Conservation (phyloP, 2,329 filamentous ascomycete genomes). For the Colletotrichum zoysiae region DNA sequence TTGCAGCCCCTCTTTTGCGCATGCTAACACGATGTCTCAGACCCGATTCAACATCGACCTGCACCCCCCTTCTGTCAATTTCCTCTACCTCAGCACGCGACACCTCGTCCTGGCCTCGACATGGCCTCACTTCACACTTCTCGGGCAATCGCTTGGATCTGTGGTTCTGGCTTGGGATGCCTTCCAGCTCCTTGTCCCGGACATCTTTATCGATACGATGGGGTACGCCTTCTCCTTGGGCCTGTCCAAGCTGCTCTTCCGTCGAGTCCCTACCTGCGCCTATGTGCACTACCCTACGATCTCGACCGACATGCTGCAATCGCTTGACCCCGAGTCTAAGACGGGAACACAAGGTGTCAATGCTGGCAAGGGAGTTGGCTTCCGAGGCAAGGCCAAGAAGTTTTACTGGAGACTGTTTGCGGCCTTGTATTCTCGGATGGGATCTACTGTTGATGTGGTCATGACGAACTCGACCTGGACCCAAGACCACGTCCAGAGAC, state of each 20-base stretch:
- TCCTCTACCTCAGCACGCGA: constrained; percentile 91
- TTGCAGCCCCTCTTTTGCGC: constrained; percentile 14
- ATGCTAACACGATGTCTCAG: constrained; percentile 54
- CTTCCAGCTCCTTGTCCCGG: constrained; percentile 90
- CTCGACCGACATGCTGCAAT: constrained; percentile 95
- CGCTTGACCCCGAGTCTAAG: constrained; percentile 73
- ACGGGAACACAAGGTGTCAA: constrained; percentile 80
- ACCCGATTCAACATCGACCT: constrained; percentile 93
- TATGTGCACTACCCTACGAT: constrained; percentile 99
- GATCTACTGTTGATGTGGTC: constrained; percentile 87
- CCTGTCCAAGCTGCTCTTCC: constrained; percentile 85
- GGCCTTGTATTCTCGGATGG: constrained; percentile 82
- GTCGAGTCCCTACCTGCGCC: constrained; percentile 82
- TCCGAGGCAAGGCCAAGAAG: constrained; percentile 78
- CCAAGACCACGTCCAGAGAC: constrained; percentile 80
- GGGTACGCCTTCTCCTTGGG: constrained; percentile 94
- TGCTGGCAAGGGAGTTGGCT: constrained; percentile 82
- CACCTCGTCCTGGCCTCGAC: constrained; percentile 87
- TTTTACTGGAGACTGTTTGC: constrained; percentile 92
- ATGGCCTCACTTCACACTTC: constrained; percentile 91
- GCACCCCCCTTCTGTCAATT: constrained; percentile 83
- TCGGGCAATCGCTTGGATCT: constrained; percentile 94
- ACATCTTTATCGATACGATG: constrained; percentile 98
- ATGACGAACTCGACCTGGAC: constrained; percentile 99
- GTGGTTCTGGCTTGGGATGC: constrained; percentile 91